Conservation (phyloP, 140 eudicot species). For the Erigeron philadelphicus region DNA sequence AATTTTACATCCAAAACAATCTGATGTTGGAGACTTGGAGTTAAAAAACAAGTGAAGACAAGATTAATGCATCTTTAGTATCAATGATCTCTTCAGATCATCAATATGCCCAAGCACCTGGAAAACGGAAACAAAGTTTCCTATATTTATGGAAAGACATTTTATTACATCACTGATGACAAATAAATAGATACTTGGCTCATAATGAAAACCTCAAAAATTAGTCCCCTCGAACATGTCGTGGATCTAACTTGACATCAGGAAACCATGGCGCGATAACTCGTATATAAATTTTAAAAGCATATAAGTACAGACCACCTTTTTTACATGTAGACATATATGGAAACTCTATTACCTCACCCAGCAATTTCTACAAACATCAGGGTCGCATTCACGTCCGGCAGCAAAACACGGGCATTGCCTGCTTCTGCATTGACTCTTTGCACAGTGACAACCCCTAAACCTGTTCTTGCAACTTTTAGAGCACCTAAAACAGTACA, state of each 20-base stretch:
- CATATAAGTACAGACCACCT: not conserved
- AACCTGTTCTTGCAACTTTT: constrained; percentile 92
- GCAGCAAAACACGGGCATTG: constrained; percentile 99
- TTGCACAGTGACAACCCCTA: constrained; percentile 99
- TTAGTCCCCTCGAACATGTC: not conserved
- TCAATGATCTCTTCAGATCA: constrained; percentile 11
- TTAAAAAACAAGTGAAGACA: not conserved
- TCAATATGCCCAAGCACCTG: not conserved
- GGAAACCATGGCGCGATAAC: not conserved
- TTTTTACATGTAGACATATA: constrained; percentile 8
- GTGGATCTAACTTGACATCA: not conserved
- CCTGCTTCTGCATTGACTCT: constrained; percentile 95
- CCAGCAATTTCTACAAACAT: constrained; percentile 98
- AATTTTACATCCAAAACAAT: constrained; percentile 8
- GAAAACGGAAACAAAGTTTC: constrained; percentile 14
- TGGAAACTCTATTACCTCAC: constrained; percentile 57
- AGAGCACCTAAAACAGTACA: constrained; percentile 61
- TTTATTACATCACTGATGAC: not conserved
- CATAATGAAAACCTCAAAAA: not conserved
- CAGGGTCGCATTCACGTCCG: constrained; percentile 98
- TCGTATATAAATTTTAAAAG: not conserved
- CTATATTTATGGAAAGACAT: constrained; percentile 5
- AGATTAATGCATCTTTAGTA: not conserved
- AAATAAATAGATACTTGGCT: constrained; percentile 14
- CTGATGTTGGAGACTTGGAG: not conserved